Evolutionary conservation across 495 filamentous ascomycete species (phyloP).

Genomic region (Clohesyomyces aquaticus): DNA sequence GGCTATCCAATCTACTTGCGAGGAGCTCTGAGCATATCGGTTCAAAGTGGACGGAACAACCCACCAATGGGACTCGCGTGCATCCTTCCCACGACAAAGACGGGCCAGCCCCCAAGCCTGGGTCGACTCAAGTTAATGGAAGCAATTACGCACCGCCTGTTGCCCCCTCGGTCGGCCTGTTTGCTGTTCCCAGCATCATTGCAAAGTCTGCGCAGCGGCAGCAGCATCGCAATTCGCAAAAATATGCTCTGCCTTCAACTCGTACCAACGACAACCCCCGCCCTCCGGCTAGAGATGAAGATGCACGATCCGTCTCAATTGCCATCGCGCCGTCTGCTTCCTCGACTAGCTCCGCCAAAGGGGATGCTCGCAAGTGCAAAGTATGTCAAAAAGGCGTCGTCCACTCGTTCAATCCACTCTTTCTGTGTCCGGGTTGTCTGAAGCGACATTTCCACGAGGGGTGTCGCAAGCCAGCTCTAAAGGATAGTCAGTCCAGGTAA

Average conservation of each 20-base stretch:
- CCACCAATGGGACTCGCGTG: too few relatives aligned
- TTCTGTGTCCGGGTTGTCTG: conserved; percentile 3
- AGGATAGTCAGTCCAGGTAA: neutral
- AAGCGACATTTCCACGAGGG: conserved; percentile 12
- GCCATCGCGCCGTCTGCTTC: conserved; percentile 9
- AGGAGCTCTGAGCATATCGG: too few relatives aligned
- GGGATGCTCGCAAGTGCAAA: neutral
- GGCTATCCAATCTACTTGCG: too few relatives aligned
- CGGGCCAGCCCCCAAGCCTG: too few relatives aligned
- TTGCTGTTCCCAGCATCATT: neutral
- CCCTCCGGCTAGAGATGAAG: conserved; percentile 3
- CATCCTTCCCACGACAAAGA: too few relatives aligned
- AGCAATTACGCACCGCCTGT: too few relatives aligned
- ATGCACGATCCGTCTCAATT: conserved; percentile 10
- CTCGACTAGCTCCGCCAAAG: neutral
- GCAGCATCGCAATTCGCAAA: neutral
- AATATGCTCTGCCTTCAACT: neutral
- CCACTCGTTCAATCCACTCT: conserved; percentile 1
- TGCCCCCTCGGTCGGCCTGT: neutral
- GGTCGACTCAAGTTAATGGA: too few relatives aligned
- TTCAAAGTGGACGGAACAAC: too few relatives aligned
- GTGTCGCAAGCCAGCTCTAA: conserved; percentile 3
- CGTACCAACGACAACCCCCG: neutral
- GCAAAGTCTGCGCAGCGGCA: neutral
- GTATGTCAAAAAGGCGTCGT: neutral